These are phyloP conservation scores for Fagus crenata DNA, from an alignment of 306 rosid species.

Conservation along the genomic window DNA sequence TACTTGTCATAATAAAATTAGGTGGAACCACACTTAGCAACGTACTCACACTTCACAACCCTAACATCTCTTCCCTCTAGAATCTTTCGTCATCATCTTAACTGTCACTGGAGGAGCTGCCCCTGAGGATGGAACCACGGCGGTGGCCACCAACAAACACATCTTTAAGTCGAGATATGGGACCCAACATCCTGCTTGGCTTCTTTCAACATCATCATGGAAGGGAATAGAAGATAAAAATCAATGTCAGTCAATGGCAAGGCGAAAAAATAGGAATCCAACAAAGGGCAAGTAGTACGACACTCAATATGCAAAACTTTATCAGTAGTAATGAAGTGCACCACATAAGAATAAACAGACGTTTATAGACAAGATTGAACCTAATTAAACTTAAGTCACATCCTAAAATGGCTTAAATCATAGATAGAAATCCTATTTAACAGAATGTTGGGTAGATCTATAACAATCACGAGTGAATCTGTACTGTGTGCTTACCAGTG, in stretches of 20 bases:
- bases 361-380: not conserved
- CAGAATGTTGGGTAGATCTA: not conserved
- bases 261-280: not conserved
- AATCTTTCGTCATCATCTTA: constrained; percentile 70
- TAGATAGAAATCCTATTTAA: not conserved
- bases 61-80: constrained; percentile 15
- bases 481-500: not conserved
- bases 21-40: constrained; percentile 33
- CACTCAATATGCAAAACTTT: not conserved
- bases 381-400: not conserved
- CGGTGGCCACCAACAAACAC: constrained; percentile 74
- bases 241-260: constrained; percentile 21
- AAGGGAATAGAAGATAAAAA: not conserved
- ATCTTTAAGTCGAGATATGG: constrained; percentile 79
- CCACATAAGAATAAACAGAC: not conserved
- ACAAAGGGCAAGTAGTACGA: not conserved
- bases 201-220: constrained; percentile 39
- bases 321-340: not conserved
- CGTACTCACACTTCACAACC: constrained; percentile 32
- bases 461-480: not conserved
- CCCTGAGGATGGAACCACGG: constrained; percentile 61
- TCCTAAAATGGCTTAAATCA: not conserved
- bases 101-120: constrained; percentile 51
- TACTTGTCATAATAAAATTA: constrained; percentile 36
- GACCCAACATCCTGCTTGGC: constrained; percentile 59